These are phyloP conservation scores for Coemansia asiatica DNA, from an alignment of 192 early-diverging fungal genomes.

Conservation along the genomic window DNA sequence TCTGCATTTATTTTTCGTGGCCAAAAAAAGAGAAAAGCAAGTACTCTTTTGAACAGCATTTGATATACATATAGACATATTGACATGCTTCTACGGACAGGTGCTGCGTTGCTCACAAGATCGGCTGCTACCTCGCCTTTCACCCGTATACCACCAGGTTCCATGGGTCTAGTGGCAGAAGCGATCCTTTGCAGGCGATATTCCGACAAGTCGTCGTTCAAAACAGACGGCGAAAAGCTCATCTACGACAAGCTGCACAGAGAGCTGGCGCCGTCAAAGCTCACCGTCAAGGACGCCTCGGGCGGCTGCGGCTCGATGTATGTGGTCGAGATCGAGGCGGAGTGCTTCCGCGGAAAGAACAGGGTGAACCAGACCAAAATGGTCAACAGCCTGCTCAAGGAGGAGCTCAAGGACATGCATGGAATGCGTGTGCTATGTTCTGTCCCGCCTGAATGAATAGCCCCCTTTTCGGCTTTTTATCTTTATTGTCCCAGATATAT, in stretches of 20 bases:
- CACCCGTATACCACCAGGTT: too few species aligned
- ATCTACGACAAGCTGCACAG: constrained; percentile 74
- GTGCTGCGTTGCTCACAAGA: too few species aligned
- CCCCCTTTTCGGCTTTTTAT: background rate
- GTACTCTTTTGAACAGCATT: too few species aligned
- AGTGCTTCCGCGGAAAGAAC: constrained; percentile 69
- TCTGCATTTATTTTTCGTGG: background rate
- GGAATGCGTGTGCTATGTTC: constrained; percentile 64
- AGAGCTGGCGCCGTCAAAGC: constrained; percentile 66
- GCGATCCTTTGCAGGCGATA: background rate
- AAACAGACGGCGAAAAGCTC: constrained; percentile 64
- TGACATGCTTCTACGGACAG: too few species aligned
- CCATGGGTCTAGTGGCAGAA: background rate
- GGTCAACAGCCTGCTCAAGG: constrained; percentile 82
- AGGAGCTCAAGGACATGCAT: constrained; percentile 92
- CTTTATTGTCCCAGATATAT: background rate
- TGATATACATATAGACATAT: too few species aligned
- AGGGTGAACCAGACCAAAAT: constrained; percentile 90
- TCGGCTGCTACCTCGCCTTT: too few species aligned
- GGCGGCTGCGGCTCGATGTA: constrained; percentile 99
- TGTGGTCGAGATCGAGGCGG: constrained; percentile 81
- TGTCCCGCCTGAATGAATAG: constrained; percentile 19
- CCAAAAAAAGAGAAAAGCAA: background rate
- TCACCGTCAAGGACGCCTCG: constrained; percentile 80
- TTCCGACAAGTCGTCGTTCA: constrained; percentile 1